A percentile compares a stretch with the other conserved stretches of the same genome.
Conservation (phyloP, 305 asterid genomes). For the Solanum aculeatissimum region DNA sequence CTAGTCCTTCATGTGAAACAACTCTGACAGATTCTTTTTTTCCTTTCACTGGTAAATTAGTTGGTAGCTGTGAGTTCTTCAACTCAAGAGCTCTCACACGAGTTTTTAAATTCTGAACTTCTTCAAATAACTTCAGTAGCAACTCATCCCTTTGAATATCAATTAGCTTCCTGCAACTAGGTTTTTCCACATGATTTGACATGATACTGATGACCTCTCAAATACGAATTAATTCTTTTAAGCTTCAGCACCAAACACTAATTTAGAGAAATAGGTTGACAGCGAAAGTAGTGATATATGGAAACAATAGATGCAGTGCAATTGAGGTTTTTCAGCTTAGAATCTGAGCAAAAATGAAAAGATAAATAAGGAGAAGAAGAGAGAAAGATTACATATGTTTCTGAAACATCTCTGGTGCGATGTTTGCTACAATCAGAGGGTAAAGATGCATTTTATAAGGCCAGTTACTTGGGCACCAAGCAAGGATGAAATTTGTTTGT, state of each 20-base stretch:
- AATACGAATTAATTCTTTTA: not conserved
- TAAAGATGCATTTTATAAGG: not conserved
- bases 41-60: not conserved
- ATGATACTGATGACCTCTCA: not conserved
- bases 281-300: not conserved
- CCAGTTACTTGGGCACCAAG: not conserved
- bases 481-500: not conserved
- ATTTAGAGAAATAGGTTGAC: not conserved
- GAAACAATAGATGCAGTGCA: not conserved
- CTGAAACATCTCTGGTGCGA: not conserved
- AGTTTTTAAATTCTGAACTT: not conserved
- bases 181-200: not conserved
- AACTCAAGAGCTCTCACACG: not conserved
- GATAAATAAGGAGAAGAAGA: not conserved
- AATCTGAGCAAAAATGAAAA: not conserved
- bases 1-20: not conserved
- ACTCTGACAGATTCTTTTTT: not conserved
- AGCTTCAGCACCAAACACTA: not conserved
- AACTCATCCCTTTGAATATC: not conserved
- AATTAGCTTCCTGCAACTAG: not conserved
- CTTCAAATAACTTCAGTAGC: not conserved
- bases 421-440: not conserved
- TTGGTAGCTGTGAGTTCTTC: not conserved
- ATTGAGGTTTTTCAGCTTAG: not conserved
- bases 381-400: not conserved